These are phyloP conservation scores for Microsporum ferrugineum DNA, from an alignment of 2,329 filamentous ascomycete genomes.

Conservation along the genomic window DNA sequence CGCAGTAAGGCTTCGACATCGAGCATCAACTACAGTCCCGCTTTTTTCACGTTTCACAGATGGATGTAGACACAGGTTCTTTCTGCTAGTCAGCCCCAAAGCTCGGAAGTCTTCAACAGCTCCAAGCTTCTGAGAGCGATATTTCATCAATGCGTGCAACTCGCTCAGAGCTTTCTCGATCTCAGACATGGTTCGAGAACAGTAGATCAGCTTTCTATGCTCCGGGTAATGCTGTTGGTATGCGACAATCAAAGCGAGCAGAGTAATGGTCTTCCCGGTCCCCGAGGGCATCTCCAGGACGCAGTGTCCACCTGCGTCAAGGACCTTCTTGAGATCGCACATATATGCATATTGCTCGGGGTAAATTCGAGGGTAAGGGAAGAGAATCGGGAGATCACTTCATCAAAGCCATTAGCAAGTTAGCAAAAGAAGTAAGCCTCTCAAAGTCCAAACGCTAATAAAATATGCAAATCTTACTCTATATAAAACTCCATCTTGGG, in stretches of 20 bases:
- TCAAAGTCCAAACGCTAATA: not conserved
- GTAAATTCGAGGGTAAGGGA: constrained; percentile 65
- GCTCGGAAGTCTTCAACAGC: constrained; percentile 86
- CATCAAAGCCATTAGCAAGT: not conserved
- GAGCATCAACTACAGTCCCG: constrained; percentile 83
- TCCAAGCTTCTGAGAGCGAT: constrained; percentile 78
- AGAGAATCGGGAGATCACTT: constrained; percentile 57
- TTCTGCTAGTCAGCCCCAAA: constrained; percentile 84
- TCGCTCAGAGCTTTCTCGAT: constrained; percentile 96
- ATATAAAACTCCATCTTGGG: constrained; percentile 66
- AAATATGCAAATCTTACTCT: constrained; percentile 40
- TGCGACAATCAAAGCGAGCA: constrained; percentile 88
- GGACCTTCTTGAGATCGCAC: constrained; percentile 75
- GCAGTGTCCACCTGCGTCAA: constrained; percentile 89
- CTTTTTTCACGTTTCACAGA: constrained; percentile 95
- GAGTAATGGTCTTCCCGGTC: constrained; percentile 91
- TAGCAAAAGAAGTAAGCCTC: constrained; percentile 13
- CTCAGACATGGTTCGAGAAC: constrained; percentile 98
- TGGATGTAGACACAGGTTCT: constrained; percentile 92
- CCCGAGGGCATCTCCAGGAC: constrained; percentile 98
- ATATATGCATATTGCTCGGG: constrained; percentile 69
- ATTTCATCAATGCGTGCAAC: constrained; percentile 87
- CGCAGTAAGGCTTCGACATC: constrained; percentile 87
- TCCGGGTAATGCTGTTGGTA: constrained; percentile 93
- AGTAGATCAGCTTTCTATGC: constrained; percentile 94